Percentiles rank a stretch among this genome's conserved stretches.
Conservation (phyloP, 495 filamentous ascomycete genomes). For the Penicillium diatomitis region DNA sequence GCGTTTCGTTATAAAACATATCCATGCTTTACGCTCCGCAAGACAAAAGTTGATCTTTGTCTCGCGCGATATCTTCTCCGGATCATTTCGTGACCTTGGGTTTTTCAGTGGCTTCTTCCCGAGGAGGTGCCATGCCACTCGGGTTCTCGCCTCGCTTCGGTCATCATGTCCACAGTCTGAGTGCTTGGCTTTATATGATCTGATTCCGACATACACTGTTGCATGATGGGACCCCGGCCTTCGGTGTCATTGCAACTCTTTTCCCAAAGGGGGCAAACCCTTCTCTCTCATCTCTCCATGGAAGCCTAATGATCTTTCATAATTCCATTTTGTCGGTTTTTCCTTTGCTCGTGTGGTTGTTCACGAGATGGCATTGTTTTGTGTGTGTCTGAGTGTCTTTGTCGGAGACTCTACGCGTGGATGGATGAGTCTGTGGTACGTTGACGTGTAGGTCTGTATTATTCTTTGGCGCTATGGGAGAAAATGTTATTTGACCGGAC, state of each 20-base stretch:
- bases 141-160: background rate
- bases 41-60: slow-evolving; percentile 16
- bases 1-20: slow-evolving; percentile 5
- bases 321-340: slow-evolving; percentile 13
- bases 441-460: background rate
- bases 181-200: slow-evolving; percentile 6
- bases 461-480: slow-evolving; percentile 33
- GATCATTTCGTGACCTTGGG: slow-evolving; percentile 7
- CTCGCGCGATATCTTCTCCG: slow-evolving; percentile 3
- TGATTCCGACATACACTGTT: background rate
- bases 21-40: background rate
- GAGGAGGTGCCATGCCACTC: background rate
- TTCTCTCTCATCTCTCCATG: slow-evolving; percentile 14
- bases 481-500: slow-evolving; percentile 29
- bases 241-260: background rate
- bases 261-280: background rate
- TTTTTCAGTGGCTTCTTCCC: slow-evolving; percentile 7
- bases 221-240: slow-evolving; percentile 2
- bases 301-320: slow-evolving; percentile 32
- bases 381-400: slow-evolving; percentile 13
- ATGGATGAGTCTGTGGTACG: too few species aligned
- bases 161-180: slow-evolving; percentile 1
- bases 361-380: slow-evolving; percentile 23
- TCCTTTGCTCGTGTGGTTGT: slow-evolving; percentile 25
- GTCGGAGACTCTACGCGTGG: too few species aligned